Evolutionary conservation across 495 filamentous ascomycete species (phyloP), one percentile per base, ranked within the genome.

Genomic region (Penicillium waksmanii): DNA sequence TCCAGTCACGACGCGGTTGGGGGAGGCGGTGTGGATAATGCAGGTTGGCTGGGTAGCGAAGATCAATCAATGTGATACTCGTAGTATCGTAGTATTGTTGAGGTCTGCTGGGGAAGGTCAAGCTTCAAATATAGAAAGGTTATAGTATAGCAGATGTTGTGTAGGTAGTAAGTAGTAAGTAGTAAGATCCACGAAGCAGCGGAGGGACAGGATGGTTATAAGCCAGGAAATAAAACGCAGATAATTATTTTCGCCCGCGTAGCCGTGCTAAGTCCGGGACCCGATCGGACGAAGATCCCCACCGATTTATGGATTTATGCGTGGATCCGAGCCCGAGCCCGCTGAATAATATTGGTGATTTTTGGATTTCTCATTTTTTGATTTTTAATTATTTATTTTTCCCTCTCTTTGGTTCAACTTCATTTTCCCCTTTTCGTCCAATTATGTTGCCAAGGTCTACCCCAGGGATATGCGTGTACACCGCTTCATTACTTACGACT

Each of bases 11-110:
- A 21, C 12, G 56, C 57, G 38, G 17, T 23, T 21, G 31, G 31
- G 19, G 25, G 60, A 59, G 66, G 72, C 72, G 70, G 72, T 73
- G 68, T 57, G 46, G 21, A n/a, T 62, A 42, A 44, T 51, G 35
- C 35, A 25, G 25, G 49, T 12, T 55, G 21, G 47, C 12, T 50
- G 27, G 47, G 47, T 25, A 50, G 21, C 47, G 47, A 55, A 44
- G 53, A 40, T 55, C 1, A 5, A 9, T 23, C 19, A 9, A 49
- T 23, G 25, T 25, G 25, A 25, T 25, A 25, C n/a, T n/a, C n/a
- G n/a, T n/a, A n/a, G n/a, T n/a, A n/a, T n/a, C n/a, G n/a, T n/a
- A n/a, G n/a, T 23, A 23, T 23, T 23, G 23, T 23, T 23, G 23
- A 23, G 27, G 8, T 31, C 27, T 31, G 27, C 8, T 31, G 8